phyloP scores from a whole-genome alignment of 2,329 filamentous ascomycete genomes.

The Ophidiomyces ophidiicola region DNA sequence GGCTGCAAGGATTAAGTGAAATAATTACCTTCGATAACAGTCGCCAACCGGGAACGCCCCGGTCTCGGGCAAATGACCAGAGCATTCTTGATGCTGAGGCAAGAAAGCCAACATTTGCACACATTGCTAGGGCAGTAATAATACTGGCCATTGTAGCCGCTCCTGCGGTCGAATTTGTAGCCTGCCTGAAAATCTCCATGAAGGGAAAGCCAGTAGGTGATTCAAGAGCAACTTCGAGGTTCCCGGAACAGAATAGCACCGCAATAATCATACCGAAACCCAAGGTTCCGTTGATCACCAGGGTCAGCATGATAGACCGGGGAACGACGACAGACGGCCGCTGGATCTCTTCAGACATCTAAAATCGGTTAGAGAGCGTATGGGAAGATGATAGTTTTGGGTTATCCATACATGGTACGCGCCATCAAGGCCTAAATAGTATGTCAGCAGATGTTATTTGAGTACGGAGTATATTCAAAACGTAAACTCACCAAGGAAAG shows the following conservation, averaged over 20 bases:
- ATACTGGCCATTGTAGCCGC: slow-evolving; percentile 39
- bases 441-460: slow-evolving; percentile 14
- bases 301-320: slow-evolving; percentile 37
- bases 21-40: slow-evolving; percentile 22
- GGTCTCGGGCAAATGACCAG: slow-evolving; percentile 36
- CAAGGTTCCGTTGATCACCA: slow-evolving; percentile 37
- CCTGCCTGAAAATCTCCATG: slow-evolving; percentile 40
- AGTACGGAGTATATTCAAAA: not conserved
- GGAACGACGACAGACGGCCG: slow-evolving; percentile 39
- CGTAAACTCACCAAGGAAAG: slow-evolving; percentile 18
- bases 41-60: slow-evolving; percentile 29
- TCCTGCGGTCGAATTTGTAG: slow-evolving; percentile 31
- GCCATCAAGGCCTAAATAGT: slow-evolving; percentile 24
- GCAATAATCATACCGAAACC: slow-evolving; percentile 38
- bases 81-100: slow-evolving; percentile 30
- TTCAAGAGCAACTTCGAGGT: slow-evolving; percentile 29
- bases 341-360: slow-evolving; percentile 41
- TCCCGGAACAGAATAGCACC: slow-evolving; percentile 34
- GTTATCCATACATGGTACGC: slow-evolving; percentile 24
- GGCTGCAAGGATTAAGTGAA: slow-evolving; percentile 1
- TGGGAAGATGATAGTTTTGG: slow-evolving; percentile 13
- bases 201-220: slow-evolving; percentile 38
- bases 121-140: slow-evolving; percentile 30
- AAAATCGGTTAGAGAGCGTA: slow-evolving; percentile 14
- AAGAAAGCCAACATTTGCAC: slow-evolving; percentile 25